Conservation (phyloP, 2,329 filamentous ascomycete genomes). For the Fusarium stilboides region DNA sequence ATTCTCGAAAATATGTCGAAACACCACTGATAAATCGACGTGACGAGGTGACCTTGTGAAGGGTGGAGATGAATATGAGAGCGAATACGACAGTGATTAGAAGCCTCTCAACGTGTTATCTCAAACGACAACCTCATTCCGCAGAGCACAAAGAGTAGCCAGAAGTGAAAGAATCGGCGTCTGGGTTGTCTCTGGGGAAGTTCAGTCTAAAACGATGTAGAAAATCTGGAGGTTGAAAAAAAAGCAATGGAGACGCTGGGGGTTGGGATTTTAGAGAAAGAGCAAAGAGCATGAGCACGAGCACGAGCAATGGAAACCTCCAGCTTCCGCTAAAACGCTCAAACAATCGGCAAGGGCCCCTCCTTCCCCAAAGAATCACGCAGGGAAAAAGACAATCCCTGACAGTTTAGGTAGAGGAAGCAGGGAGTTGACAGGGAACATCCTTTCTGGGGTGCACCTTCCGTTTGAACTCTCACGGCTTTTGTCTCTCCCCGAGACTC, state of each 20-base stretch:
- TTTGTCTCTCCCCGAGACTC: constrained; percentile 4
- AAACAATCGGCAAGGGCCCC: constrained; percentile 11
- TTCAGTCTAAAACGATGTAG: constrained; percentile 3
- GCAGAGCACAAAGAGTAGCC: constrained; percentile 7
- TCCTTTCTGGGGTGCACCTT: constrained; percentile 31
- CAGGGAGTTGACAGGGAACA: constrained; percentile 27
- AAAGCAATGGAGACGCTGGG: constrained; percentile 30
- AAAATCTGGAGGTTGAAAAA: constrained; percentile 37
- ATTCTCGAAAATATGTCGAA: constrained; percentile 15
- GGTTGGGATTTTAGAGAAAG: constrained; percentile 27
- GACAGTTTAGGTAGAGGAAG: constrained; percentile 15
- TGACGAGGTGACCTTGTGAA: constrained; percentile 23
- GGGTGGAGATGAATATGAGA: constrained; percentile 2
- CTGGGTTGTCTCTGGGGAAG: constrained; percentile 1
- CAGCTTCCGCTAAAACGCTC: constrained; percentile 27
- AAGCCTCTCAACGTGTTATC: constrained; percentile 21
- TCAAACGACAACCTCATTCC: constrained; percentile 25
- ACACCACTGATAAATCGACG: constrained; percentile 19
- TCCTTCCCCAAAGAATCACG: constrained; percentile 38
- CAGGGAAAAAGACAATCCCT: constrained; percentile 25
- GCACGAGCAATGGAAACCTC: constrained; percentile 6
- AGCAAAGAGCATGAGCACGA: background rate
- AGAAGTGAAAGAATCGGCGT: background rate
- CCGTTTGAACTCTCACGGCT: constrained; percentile 17
- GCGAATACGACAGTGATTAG: constrained; percentile 20